phyloP scores from a whole-genome alignment of 257 asterid genomes.

The Lavandula angustifolia region DNA sequence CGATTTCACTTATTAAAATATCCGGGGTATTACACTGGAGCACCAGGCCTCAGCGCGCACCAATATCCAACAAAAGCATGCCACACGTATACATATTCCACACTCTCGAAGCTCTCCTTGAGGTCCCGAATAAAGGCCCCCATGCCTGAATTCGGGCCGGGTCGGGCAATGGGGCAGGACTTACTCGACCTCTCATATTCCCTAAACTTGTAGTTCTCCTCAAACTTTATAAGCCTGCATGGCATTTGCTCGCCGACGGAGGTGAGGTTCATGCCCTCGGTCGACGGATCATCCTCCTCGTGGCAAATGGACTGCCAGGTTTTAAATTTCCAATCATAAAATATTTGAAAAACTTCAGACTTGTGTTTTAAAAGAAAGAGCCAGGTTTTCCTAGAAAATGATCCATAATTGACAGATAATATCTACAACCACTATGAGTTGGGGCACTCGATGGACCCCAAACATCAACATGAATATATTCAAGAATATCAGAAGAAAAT shows the following conservation, averaged over 20 bases:
- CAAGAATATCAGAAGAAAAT: no score
- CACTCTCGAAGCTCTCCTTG: constrained; percentile 32
- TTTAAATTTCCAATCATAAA: no score
- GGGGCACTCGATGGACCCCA: no score
- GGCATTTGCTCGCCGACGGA: constrained; percentile 52
- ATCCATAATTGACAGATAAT: no score
- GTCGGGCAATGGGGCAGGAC: no score
- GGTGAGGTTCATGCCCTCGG: constrained; percentile 38
- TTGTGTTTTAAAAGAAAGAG: no score
- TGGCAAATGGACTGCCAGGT: constrained; percentile 72
- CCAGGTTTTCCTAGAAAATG: no score
- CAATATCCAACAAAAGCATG: constrained; percentile 48
- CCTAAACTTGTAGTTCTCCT: constrained; percentile 38
- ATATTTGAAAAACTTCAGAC: no score
- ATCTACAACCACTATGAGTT: no score
- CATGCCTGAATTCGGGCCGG: constrained; percentile 35
- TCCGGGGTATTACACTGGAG: no score
- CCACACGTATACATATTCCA: constrained; percentile 42
- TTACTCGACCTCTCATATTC: constrained; percentile 39
- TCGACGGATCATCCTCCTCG: constrained; percentile 40
- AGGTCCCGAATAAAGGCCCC: constrained; percentile 38
- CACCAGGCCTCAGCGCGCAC: constrained; percentile 44
- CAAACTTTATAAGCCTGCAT: constrained; percentile 39
- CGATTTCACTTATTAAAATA: no score
- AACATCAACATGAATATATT: no score